phyloP scores from a whole-genome alignment of 116 monocot genomes.

The Iris pallida region DNA sequence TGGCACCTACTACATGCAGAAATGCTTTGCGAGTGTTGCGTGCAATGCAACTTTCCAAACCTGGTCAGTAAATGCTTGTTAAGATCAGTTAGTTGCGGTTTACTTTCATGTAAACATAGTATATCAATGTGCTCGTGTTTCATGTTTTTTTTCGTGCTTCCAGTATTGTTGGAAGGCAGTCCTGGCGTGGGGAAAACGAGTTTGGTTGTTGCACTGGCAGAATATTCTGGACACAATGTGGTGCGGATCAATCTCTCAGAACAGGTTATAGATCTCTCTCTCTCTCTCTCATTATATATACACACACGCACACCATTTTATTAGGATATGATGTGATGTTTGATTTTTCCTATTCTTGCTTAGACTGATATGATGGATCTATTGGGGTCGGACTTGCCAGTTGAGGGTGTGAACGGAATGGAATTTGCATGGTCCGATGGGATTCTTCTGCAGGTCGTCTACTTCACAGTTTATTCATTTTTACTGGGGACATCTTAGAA shows the following conservation, averaged over 20 bases:
- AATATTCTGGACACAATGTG: slow-evolving; percentile 82
- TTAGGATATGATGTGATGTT: neutral
- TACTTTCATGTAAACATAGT: too few relatives aligned
- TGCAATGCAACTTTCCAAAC: slow-evolving; percentile 84
- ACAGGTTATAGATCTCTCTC: slow-evolving; percentile 41
- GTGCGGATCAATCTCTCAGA: slow-evolving; percentile 96
- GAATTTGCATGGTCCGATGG: slow-evolving; percentile 96
- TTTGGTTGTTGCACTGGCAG: slow-evolving; percentile 78
- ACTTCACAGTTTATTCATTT: neutral
- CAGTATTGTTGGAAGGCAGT: slow-evolving; percentile 94
- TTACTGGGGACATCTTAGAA: neutral
- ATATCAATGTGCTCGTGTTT: slow-evolving; percentile 2
- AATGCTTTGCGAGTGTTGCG: slow-evolving; percentile 85
- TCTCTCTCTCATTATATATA: neutral
- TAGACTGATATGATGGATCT: slow-evolving; percentile 99
- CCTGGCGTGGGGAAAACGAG: slow-evolving; percentile 99
- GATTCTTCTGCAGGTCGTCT: slow-evolving; percentile 77
- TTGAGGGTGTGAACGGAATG: slow-evolving; percentile 61
- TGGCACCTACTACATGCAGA: slow-evolving; percentile 83
- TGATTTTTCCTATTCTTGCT: neutral
- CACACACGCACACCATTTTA: neutral
- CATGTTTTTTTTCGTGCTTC: neutral
- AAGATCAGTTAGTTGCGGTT: neutral
- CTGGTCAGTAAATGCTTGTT: slow-evolving; percentile 35
- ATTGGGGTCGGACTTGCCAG: slow-evolving; percentile 85